Evolutionary conservation across 2,329 filamentous ascomycete species (phyloP), one percentile per base, ranked within the genome.

Genomic region (Trichophyton rubrum): DNA sequence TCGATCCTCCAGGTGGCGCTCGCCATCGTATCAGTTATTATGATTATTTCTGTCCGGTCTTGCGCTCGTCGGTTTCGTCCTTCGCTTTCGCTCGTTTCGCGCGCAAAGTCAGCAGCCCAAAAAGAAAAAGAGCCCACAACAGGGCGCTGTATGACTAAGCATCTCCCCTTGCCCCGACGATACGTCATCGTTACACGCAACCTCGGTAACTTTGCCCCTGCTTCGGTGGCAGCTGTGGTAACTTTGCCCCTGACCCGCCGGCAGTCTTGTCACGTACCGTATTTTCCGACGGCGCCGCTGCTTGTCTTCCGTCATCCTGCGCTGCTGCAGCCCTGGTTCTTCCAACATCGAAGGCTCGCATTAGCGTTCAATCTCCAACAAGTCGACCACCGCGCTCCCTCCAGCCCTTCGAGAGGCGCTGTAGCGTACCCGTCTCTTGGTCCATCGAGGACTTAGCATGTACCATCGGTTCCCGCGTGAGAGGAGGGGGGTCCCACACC

Each of bases 371-470:
- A 55, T 55, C 51, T 55, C 51, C 51, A 55, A 55, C 51, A 35
- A 20, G 27, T 43, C 51, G 9, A 55, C 27, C 49, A 17, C n/a
- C 15, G 15, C 24, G 15, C 17, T 22, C 22, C 45, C 45, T 6
- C 6, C 24, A 35, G 27, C 51, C 49, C 30, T 15, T 53, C 47
- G 47, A 33, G 11, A 53, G 51, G 51, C 51, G 51, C 51, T 33
- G n/a, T 27, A 55, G 24, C 49, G 11, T 27, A 22, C 8, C 47
- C 47, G 47, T 22, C 47, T 13, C 27, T 30, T 55, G 6, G 51
- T 55, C 51, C 51, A 33, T 17, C 33, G 51, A 35, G 51, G 51
- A 35, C 51, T 27, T 55, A 55, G 51, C 51, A 55, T 55, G 51
- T 55, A 55, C 30, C 17, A 55, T 55, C 27, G 51, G 51, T 6